Percentiles rank a stretch among this genome's conserved stretches.
phyloP scores from a whole-genome alignment of 768 basidiomycete genomes.

The Megacollybia marginata region DNA sequence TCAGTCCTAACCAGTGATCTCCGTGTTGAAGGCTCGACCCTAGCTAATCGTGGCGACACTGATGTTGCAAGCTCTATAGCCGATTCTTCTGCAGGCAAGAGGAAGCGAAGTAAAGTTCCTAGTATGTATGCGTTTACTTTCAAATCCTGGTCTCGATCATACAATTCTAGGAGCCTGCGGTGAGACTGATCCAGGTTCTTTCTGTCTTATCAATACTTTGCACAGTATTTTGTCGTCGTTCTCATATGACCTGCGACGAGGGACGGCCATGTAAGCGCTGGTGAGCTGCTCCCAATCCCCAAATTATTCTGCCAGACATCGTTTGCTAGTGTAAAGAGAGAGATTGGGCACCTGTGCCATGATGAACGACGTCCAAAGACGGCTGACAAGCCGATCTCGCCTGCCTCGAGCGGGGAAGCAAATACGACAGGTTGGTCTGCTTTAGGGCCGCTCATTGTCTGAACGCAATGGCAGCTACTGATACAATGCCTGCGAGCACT shows the following conservation, averaged over 20 bases:
- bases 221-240: constrained; percentile 55
- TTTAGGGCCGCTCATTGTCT: too few relatives aligned
- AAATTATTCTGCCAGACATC: constrained; percentile 1
- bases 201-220: too few relatives aligned
- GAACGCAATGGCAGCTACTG: too few relatives aligned
- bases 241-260: constrained; percentile 91
- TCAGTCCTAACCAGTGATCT: too few relatives aligned
- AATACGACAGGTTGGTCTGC: too few relatives aligned
- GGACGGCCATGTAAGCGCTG: constrained; percentile 89
- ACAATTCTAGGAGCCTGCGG: too few relatives aligned
- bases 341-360: constrained; percentile 91
- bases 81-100: constrained; percentile 23
- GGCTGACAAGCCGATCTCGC: constrained; percentile 30
- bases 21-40: too few relatives aligned
- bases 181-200: too few relatives aligned
- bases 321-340: constrained; percentile 76
- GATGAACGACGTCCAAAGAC: constrained; percentile 68
- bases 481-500: constrained; percentile 2
- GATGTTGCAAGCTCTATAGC: too few relatives aligned
- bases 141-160: too few relatives aligned
- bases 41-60: too few relatives aligned
- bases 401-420: too few relatives aligned
- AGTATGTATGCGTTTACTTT: constrained; percentile 83
- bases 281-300: constrained; percentile 37
- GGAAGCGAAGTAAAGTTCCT: constrained; percentile 74